These are phyloP conservation scores for Hymenotorrendiella dingleyae DNA, from an alignment of 2,329 filamentous ascomycete genomes.

Conservation along the genomic window DNA sequence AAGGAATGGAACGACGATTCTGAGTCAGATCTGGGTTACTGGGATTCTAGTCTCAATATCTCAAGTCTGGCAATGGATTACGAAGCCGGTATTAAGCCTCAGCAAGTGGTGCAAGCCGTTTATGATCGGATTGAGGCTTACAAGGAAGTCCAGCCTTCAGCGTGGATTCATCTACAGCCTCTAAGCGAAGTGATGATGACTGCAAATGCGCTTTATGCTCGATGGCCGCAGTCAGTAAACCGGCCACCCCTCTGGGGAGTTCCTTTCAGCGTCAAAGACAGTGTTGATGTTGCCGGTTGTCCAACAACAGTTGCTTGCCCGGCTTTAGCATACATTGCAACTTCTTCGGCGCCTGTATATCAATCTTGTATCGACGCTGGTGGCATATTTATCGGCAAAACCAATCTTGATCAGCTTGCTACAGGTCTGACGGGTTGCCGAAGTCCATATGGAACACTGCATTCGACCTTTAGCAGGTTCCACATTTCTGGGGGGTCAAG, in stretches of 20 bases:
- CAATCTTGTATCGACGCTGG: constrained; percentile 43
- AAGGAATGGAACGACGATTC: constrained; percentile 12
- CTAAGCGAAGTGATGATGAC: constrained; percentile 36
- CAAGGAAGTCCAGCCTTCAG: constrained; percentile 38
- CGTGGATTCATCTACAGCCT: constrained; percentile 45
- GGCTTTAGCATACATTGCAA: constrained; percentile 40
- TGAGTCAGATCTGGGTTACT: constrained; percentile 14
- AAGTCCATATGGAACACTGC: constrained; percentile 44
- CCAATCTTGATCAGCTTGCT: constrained; percentile 48
- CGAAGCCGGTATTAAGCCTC: constrained; percentile 23
- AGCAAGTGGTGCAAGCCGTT: constrained; percentile 23
- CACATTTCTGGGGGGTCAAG: constrained; percentile 49
- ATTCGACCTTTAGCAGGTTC: constrained; percentile 41
- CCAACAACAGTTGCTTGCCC: constrained; percentile 41
- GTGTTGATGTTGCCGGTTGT: constrained; percentile 41
- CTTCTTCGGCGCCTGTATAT: constrained; percentile 39
- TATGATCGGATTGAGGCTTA: constrained; percentile 35
- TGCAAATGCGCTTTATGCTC: constrained; percentile 36
- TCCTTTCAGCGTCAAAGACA: constrained; percentile 46
- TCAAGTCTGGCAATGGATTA: constrained; percentile 22
- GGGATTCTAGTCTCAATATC: constrained; percentile 27
- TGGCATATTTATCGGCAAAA: constrained; percentile 52
- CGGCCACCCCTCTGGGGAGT: constrained; percentile 45
- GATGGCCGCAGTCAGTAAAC: constrained; percentile 34
- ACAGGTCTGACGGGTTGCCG: constrained; percentile 51